Evolutionary conservation across 2,329 filamentous ascomycete species (phyloP).

Genomic region (Aspergillus hiratsukae): DNA sequence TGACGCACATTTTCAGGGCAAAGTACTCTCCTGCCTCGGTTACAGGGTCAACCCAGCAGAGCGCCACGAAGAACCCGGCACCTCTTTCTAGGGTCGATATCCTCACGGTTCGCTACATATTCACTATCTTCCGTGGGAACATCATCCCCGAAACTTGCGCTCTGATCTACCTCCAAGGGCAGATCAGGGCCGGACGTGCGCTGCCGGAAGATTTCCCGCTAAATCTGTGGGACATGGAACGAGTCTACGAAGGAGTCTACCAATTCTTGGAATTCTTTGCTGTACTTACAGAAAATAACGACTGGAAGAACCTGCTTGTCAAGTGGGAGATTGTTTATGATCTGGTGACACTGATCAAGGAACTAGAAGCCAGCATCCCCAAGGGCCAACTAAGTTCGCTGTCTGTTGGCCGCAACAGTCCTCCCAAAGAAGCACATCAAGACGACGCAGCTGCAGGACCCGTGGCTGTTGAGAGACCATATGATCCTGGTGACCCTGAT

Average conservation of each 20-base stretch:
- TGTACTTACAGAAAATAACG: conserved; percentile 77
- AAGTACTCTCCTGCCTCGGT: conserved; percentile 48
- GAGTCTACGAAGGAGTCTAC: conserved; percentile 89
- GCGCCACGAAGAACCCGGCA: conserved; percentile 56
- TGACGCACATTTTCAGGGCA: conserved; percentile 81
- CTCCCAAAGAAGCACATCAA: conserved; percentile 23
- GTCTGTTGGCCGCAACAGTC: conserved; percentile 27
- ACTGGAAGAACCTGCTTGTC: conserved; percentile 78
- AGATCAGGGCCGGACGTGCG: conserved; percentile 72
- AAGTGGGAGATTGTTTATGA: conserved; percentile 92
- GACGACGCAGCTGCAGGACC: conserved; percentile 33
- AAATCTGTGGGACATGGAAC: conserved; percentile 96
- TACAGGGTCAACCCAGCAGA: conserved; percentile 47
- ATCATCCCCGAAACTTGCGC: conserved; percentile 92
- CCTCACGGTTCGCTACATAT: conserved; percentile 78
- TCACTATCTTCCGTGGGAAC: conserved; percentile 84
- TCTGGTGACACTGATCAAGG: conserved; percentile 78
- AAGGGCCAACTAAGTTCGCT: conserved; percentile 64
- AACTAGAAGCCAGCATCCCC: conserved; percentile 80
- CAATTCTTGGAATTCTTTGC: conserved; percentile 94
- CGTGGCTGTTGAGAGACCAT: conserved; percentile 61
- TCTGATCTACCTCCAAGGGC: conserved; percentile 88
- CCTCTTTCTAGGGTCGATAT: conserved; percentile 52
- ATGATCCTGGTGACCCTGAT: conserved; percentile 47
- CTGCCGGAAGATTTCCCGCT: conserved; percentile 86